Percentiles rank a stretch among this genome's conserved stretches.
Conservation (phyloP, 352 stramenopile species). For the Globisporangium nodosum region DNA sequence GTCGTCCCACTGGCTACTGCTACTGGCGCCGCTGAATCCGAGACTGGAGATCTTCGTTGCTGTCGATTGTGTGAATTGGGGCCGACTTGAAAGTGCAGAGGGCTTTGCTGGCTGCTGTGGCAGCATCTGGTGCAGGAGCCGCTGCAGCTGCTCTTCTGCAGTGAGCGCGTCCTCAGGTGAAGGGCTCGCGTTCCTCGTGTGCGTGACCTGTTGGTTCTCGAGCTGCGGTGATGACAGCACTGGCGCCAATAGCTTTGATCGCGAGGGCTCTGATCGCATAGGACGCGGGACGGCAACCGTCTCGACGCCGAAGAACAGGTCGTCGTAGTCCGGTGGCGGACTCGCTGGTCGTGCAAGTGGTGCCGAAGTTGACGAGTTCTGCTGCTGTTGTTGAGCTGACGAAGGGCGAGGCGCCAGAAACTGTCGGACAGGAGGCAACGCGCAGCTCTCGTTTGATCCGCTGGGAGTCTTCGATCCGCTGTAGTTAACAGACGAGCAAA, state of each 20-base stretch:
- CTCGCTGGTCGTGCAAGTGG: conserved; percentile 22
- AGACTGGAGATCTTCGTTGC: background rate
- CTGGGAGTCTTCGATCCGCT: conserved; percentile 4
- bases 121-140: conserved; percentile 45
- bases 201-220: background rate
- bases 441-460: conserved; percentile 11
- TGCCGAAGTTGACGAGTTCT: background rate
- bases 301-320: conserved; percentile 67
- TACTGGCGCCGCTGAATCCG: background rate
- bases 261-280: background rate
- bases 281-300: conserved; percentile 25
- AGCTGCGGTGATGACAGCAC: conserved; percentile 6
- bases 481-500: background rate
- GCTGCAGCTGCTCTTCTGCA: conserved; percentile 48
- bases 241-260: background rate
- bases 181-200: background rate
- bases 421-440: conserved; percentile 22
- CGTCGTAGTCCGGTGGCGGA: conserved; percentile 46
- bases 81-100: background rate
- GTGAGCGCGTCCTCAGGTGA: conserved; percentile 10
- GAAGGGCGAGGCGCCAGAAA: conserved; percentile 11
- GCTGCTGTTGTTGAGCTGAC: conserved; percentile 6
- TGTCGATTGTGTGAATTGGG: background rate
- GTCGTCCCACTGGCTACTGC: conserved; percentile 41
- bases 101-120: conserved; percentile 1